Evolutionary conservation across 1,284 basidiomycete genomes (phyloP).

Genomic region (Irpex rosettiformis): DNA sequence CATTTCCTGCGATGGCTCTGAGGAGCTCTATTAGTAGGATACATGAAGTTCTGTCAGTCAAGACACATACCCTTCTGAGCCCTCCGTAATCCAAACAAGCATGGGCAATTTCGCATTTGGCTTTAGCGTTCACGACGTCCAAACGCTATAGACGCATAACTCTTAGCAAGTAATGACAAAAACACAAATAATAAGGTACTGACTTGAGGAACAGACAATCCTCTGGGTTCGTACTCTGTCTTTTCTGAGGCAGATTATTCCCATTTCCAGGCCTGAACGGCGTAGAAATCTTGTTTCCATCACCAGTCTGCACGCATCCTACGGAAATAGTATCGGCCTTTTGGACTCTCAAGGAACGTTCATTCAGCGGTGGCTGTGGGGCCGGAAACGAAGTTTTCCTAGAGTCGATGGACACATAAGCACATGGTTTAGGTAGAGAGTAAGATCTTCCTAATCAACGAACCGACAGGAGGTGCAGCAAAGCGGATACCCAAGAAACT

Average conservation of each 20-base stretch:
- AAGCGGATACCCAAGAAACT: neutral
- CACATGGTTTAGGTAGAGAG: neutral
- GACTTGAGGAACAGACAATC: neutral
- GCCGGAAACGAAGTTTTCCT: neutral
- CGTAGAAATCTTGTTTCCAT: neutral
- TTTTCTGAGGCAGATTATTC: neutral
- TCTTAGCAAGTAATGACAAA: neutral
- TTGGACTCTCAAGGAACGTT: neutral
- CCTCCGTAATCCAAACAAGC: neutral
- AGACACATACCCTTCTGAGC: too few species aligned
- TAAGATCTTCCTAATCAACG: neutral
- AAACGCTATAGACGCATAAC: neutral
- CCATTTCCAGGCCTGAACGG: neutral
- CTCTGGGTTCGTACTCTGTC: neutral
- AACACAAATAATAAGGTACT: neutral
- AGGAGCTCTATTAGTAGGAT: too few species aligned
- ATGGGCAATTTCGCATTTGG: neutral
- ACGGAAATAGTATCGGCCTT: neutral
- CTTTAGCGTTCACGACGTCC: neutral
- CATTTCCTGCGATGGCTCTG: neutral
- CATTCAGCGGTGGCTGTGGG: neutral
- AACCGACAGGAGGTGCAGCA: neutral
- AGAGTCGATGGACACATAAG: neutral
- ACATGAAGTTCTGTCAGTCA: too few species aligned
- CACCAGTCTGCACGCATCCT: neutral